Percentiles rank a stretch among this genome's conserved stretches.
Conservation (phyloP, 192 early-diverging fungal genomes). For the Coemansia sp. region DNA sequence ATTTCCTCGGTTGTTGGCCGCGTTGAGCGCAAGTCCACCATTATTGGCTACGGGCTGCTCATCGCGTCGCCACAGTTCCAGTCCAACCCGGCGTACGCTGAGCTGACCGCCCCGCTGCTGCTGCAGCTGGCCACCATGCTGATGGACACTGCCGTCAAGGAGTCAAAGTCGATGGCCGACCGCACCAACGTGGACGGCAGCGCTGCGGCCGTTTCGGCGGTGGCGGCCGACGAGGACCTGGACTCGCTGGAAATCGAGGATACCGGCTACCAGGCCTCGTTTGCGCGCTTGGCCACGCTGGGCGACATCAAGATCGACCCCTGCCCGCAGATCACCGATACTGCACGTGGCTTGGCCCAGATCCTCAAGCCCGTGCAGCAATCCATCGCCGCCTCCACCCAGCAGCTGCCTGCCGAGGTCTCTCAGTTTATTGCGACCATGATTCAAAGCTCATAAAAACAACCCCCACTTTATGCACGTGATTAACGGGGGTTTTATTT, state of each 20-base stretch:
- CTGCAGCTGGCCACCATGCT: conserved; percentile 36
- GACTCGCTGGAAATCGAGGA: conserved; percentile 76
- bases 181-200: conserved; percentile 18
- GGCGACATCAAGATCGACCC: conserved; percentile 64
- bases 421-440: conserved; percentile 17
- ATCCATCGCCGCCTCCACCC: conserved; percentile 8
- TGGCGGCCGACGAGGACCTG: conserved; percentile 60
- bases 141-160: conserved; percentile 44
- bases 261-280: conserved; percentile 80
- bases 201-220: conserved; percentile 24
- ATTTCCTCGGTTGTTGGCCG: conserved; percentile 33
- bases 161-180: conserved; percentile 35
- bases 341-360: conserved; percentile 27
- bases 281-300: conserved; percentile 71
- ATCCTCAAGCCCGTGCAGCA: conserved; percentile 28
- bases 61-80: conserved; percentile 31
- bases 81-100: conserved; percentile 10
- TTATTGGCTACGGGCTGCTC: conserved; percentile 45
- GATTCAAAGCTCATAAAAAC: background rate
- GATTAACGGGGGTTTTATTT: conserved; percentile 2
- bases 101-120: conserved; percentile 24
- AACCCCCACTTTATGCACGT: background rate
- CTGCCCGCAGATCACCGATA: conserved; percentile 54
- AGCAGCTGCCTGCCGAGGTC: conserved; percentile 22
- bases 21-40: conserved; percentile 50